Conservation (phyloP, 805 yeast species). For the Nakazawaea holstii region DNA sequence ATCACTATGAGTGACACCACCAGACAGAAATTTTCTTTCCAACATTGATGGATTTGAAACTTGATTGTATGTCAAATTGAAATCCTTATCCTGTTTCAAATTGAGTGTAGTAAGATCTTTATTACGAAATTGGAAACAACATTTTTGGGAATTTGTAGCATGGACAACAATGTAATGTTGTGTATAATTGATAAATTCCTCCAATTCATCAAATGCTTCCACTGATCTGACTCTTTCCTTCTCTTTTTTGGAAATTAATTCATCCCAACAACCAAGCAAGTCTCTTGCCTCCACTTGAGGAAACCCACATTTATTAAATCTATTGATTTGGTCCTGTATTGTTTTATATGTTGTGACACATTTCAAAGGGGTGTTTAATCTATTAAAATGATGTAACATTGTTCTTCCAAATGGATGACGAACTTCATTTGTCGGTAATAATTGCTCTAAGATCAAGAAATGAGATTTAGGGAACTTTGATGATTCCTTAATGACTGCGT, state of each 20-base stretch:
- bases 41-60: slow-evolving; percentile 6
- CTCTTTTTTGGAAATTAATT: slow-evolving; percentile 30
- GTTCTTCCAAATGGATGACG: slow-evolving; percentile 64
- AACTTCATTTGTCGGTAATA: slow-evolving; percentile 54
- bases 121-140: slow-evolving; percentile 1
- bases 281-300: slow-evolving; percentile 44
- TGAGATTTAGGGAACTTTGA: slow-evolving; percentile 45
- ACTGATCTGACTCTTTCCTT: slow-evolving; percentile 38
- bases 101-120: background rate
- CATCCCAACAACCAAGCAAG: slow-evolving; percentile 55
- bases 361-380: slow-evolving; percentile 61
- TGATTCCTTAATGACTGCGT: slow-evolving; percentile 48
- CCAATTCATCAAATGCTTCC: slow-evolving; percentile 81
- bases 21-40: slow-evolving; percentile 36
- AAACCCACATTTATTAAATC: slow-evolving; percentile 48
- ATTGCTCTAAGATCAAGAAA: slow-evolving; percentile 64
- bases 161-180: slow-evolving; percentile 71
- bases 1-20: slow-evolving; percentile 7
- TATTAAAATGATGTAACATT: slow-evolving; percentile 68
- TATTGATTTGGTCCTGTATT: slow-evolving; percentile 36
- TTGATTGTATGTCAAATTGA: slow-evolving; percentile 6
- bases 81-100: slow-evolving; percentile 4
- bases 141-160: slow-evolving; percentile 39
- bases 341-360: slow-evolving; percentile 57
- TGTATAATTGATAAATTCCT: slow-evolving; percentile 69